Evolutionary conservation across 2,329 filamentous ascomycete genomes (phyloP), one percentile per base, ranked within the genome.

Genomic region (Botrytis tulipae): DNA sequence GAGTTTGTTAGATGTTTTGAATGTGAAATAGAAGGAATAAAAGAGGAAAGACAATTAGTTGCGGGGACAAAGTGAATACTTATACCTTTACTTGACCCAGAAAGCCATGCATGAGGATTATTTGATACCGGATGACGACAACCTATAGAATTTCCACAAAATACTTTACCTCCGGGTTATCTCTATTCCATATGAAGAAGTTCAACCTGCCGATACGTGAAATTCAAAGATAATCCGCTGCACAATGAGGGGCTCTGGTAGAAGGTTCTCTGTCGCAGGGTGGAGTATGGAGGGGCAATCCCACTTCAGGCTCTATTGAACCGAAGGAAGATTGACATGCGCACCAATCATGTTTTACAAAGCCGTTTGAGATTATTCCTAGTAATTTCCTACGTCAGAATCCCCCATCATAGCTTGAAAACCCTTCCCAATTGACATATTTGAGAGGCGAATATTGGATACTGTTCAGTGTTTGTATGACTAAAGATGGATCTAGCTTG

Each of bases 221-320:
- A 71, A 48, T 73, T 10, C 20, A 42, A 44, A 63, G 44, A 57
- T 42, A 40, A 60, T 71, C 40, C 72, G 61, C 40, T 66, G 72
- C 60, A 65, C 35, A 14, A 66, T n/a, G 60, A 66, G 72, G 72
- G 72, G 72, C 46, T 42, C 40, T 59, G 44, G 22, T 65, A 35
- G 72, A 62, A 40, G 70, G 61, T 73, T 73, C 48, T 57, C 25
- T 61, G 60, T 37, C 20, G 35, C 20, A 35, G 10, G 29, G 67
- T 63, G 54, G 57, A 70, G 67, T 59, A 54, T 66, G 68, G 72
- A 70, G 73, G 42, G 60, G 71, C 62, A 73, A 72, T 75, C 29
- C 57, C 60, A 74, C 44, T 76, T 76, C 70, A 76, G 75, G 70
- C 71, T 75, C 54, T 73, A 75, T 74, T 37, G 25, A 54, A 46